Evolutionary conservation across 1,139 yeast species (phyloP), one percentile per base, ranked within the genome.

Genomic region (Saccharomyces pastorianus): DNA sequence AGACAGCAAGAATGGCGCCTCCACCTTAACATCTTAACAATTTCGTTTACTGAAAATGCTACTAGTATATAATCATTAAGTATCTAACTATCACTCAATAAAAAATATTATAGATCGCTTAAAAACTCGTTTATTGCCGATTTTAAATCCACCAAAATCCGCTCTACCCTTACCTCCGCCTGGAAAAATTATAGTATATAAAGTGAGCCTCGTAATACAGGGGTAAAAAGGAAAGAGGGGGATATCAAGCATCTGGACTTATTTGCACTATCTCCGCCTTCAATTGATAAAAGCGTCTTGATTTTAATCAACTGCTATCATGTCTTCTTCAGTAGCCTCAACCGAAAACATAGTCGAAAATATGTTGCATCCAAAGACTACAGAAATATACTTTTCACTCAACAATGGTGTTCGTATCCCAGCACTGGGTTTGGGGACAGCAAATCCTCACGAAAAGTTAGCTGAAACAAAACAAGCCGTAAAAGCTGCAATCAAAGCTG

Each of bases 341-440:
- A 48, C 25, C 3, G 26, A 29, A 13, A 32, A 27, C 14, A 25
- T 34, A 7, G 25, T 46, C 29, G 11, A 32, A 26, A 52, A 42
- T 14, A 60, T 63, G 62, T 55, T 60, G 42, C 65, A 61, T 52
- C 65, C 67, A 50, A 59, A 54, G 51, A 65, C 72, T 25, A 69
- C 71, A 8, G 70, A 67, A 49, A 62, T 71, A 38, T 59, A 59
- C 13, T 68, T 69, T 50, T 72, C 72, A 32, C 69, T 82, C 54
- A 81, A 81, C 71, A 78, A 76, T 58, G 84, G 85, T 14, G 69
- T 67, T 48, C 59, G 63, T 31, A 81, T 83, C 58, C 88, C 88
- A 6, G 79, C 78, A 6, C 60, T 83, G 55, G 87, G 84, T 0
- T 71, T 83, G 29, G 88, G 88, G 23, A 83, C 88, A 2, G 78